Conservation (phyloP, 345 rosid genomes). For the Murraya koenigii region DNA sequence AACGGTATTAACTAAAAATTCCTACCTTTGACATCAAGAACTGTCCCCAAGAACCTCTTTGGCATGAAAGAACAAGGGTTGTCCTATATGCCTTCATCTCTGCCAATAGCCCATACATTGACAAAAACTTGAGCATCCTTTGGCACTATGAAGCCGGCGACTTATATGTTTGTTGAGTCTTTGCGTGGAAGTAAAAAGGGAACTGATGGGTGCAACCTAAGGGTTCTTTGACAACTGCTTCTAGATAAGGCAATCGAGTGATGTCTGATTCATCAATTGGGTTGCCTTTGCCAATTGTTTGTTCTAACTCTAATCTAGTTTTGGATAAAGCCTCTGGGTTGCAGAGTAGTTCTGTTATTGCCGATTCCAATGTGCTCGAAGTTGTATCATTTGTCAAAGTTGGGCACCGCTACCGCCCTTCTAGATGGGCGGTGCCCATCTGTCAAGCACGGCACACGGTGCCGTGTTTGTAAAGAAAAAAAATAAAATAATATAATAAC, state of each 20-base stretch:
- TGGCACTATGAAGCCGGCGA: constrained; percentile 35
- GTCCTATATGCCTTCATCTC: constrained; percentile 41
- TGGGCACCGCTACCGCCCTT: no score
- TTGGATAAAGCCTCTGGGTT: constrained; percentile 25
- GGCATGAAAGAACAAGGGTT: constrained; percentile 31
- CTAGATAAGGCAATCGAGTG: constrained; percentile 35
- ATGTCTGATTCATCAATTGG: constrained; percentile 36
- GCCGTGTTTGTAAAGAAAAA: no score
- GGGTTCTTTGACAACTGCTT: constrained; percentile 50
- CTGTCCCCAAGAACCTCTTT: constrained; percentile 41
- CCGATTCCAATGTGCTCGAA: no score
- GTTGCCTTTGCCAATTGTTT: constrained; percentile 29
- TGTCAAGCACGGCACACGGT: no score
- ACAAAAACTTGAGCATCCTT: constrained; percentile 41
- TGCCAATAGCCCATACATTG: constrained; percentile 51
- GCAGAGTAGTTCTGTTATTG: constrained; percentile 46
- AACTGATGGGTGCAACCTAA: constrained; percentile 43
- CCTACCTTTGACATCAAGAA: constrained; percentile 33
- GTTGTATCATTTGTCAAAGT: no score
- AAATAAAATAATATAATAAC: no score
- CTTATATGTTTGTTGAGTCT: constrained; percentile 27
- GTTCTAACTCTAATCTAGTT: constrained; percentile 35
- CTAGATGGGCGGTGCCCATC: no score
- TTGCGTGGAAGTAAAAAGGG: constrained; percentile 42
- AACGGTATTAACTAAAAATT: constrained; percentile 42